Evolutionary conservation across 2,329 filamentous ascomycete genomes (phyloP), one percentile per base, ranked within the genome.

Genomic region (Mycosphaerella sp.): DNA sequence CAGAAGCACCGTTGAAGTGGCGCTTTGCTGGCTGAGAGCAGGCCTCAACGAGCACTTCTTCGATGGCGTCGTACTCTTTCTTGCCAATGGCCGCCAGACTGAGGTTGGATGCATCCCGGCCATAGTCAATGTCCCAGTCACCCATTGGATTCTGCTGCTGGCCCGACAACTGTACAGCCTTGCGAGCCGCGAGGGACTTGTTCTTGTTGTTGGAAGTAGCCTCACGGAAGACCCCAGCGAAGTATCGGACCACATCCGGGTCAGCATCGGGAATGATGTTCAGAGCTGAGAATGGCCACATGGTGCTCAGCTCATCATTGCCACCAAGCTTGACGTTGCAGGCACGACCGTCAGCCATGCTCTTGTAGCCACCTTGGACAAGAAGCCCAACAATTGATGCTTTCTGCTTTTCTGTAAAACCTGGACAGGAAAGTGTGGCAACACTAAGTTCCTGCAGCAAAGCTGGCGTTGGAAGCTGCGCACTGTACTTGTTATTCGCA

Each of bases 321-420:
- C 62, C 63, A 41, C 61, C 63, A 27, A 63, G 61, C 21, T 50
- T 46, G 25, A 66, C 43, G 39, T 57, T 59, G 53, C 60, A 57
- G 40, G 56, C 54, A 6, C 52, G 40, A 18, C 52, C 54, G 18
- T 43, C 40, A 4, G 62, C 49, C 21, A 65, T 44, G 30, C 44
- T n/a, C 18, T 47, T 51, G 45, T 55, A 64, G 41, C 61, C 61
- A 21, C 39, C 44, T 13, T 51, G 17, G 18, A 36, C 25, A 17
- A 64, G 53, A 8, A 49, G 13, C 3, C 47, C 35, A 25, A 61
- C 50, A 32, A 66, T 51, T 7, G 44, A 44, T 6, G 52, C 39
- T 59, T 67, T 68, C 54, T 69, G 65, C 39, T 49, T 49, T 55
- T 66, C 65, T 45, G 55, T 63, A 57, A 69, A 68, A 7, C 65